These are phyloP conservation scores for Melaleuca alternifolia DNA, from an alignment of 345 rosid genomes.

Conservation along the genomic window DNA sequence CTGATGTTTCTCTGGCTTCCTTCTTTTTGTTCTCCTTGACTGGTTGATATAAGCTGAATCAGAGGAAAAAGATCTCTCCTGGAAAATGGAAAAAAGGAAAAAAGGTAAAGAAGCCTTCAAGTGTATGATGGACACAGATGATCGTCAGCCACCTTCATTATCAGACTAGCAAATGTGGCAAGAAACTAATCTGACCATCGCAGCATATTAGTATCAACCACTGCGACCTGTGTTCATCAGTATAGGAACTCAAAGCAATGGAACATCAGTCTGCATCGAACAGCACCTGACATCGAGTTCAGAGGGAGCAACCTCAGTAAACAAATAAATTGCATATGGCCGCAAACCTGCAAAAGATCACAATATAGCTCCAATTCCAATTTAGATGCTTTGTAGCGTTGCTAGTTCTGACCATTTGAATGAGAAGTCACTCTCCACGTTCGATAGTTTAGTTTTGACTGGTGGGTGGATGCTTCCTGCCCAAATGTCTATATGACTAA, in stretches of 20 bases:
- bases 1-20: neutral
- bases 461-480: neutral
- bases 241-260: neutral
- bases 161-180: neutral
- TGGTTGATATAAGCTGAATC: neutral
- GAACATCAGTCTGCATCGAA: neutral
- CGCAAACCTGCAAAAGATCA: neutral
- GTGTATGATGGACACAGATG: neutral
- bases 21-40: neutral
- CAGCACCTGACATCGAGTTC: neutral
- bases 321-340: neutral
- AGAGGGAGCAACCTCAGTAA: neutral
- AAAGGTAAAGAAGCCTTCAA: neutral
- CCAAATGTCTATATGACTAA: neutral
- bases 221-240: neutral
- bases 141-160: neutral
- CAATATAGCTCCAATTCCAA: neutral
- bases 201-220: neutral
- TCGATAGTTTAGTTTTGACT: neutral
- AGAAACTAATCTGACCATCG: neutral
- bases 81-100: neutral
- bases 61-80: neutral
- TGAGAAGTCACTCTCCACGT: neutral
- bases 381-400: neutral
- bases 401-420: neutral